phyloP scores from a whole-genome alignment of 2,329 filamentous ascomycete species.

The Thelonectria rubi region DNA sequence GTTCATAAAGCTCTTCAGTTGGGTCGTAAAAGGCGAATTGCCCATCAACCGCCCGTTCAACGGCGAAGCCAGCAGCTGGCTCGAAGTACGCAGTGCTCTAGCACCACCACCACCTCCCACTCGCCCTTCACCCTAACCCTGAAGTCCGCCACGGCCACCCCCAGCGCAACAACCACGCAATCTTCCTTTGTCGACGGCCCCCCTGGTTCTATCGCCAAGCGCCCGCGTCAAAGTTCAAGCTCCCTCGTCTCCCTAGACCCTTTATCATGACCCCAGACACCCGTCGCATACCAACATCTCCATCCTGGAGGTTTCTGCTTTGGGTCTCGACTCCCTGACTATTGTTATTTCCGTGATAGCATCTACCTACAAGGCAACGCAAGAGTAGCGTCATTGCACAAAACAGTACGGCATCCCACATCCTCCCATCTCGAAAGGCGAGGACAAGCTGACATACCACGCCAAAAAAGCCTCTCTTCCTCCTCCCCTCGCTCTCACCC shows the following conservation, averaged over 20 bases:
- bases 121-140: background rate
- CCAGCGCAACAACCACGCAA: conserved; percentile 13
- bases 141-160: conserved; percentile 10
- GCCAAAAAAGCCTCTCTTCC: conserved; percentile 29
- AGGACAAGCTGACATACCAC: conserved; percentile 28
- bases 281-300: conserved; percentile 50
- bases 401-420: conserved; percentile 14
- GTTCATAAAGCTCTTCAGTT: conserved; percentile 8
- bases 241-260: conserved; percentile 32
- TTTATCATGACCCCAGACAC: conserved; percentile 53
- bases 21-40: conserved; percentile 19
- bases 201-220: conserved; percentile 30
- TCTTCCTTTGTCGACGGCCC: conserved; percentile 13
- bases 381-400: conserved; percentile 12
- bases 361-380: conserved; percentile 13
- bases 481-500: conserved; percentile 3
- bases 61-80: background rate
- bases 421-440: conserved; percentile 20
- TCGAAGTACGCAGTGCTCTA: background rate
- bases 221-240: conserved; percentile 23
- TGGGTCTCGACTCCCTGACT: conserved; percentile 53
- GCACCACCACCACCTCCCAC: no score
- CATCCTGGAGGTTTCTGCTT: conserved; percentile 52
- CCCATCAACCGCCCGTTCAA: conserved; percentile 11
- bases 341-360: conserved; percentile 26